Evolutionary conservation across 139 green algal species (phyloP), one percentile per base, ranked within the genome.

Genomic region (Chlorella sp.): DNA sequence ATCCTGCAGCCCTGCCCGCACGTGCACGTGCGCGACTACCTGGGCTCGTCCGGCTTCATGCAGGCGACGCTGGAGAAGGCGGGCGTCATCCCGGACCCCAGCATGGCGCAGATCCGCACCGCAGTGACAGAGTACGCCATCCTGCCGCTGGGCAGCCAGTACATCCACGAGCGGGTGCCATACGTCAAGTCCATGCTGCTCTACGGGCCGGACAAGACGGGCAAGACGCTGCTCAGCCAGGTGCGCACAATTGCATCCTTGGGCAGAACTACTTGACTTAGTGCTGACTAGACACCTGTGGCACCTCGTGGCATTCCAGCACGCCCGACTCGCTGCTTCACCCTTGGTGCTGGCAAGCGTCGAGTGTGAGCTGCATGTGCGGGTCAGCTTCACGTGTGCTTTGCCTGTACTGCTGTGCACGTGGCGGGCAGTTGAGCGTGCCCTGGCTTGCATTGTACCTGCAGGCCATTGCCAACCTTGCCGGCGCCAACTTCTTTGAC

Each of bases 211-310:
- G 74, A 85, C 24, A 79, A 82, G 61, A 92, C 83, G 3, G 93
- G 93, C 51, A 98, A 98, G 80, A 93, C 88, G 35, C 77, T 94
- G 73, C 82, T 97, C 34, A 77, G 78, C 20, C 85, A 91, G 31
- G 87, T 88, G 29, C 24, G 77, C 2, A n/a, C n/a, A n/a, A n/a
- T n/a, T n/a, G n/a, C n/a, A n/a, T n/a, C n/a, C n/a, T n/a, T n/a
- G n/a, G n/a, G n/a, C n/a, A n/a, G n/a, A n/a, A n/a, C n/a, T n/a
- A n/a, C n/a, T n/a, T n/a, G n/a, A n/a, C n/a, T n/a, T n/a, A n/a
- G n/a, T n/a, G n/a, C n/a, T n/a, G n/a, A n/a, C n/a, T n/a, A n/a
- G n/a, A n/a, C n/a, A n/a, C n/a, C n/a, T n/a, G n/a, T n/a, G n/a
- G n/a, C n/a, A n/a, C n/a, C n/a, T n/a, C n/a, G n/a, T n/a, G n/a